Percentiles rank a stretch among this genome's conserved stretches.
Conservation (phyloP, 768 basidiomycete species). For the Tricholoma sp. region DNA sequence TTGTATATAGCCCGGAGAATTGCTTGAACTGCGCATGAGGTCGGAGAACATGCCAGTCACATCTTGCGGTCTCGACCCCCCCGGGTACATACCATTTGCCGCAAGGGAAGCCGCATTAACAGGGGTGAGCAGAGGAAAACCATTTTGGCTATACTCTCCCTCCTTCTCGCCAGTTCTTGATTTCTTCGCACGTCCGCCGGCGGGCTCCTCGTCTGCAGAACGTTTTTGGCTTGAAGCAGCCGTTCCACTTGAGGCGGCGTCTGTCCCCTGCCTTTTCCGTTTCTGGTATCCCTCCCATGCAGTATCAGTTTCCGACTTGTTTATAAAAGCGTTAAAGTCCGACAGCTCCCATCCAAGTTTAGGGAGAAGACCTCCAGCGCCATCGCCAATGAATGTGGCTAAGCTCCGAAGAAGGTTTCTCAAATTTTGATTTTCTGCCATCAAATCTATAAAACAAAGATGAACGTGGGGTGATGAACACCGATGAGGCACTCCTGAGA, state of each 20-base stretch:
- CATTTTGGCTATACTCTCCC: constrained; percentile 30
- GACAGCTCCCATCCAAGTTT: constrained; percentile 75
- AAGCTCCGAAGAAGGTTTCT: constrained; percentile 74
- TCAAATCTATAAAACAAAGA: constrained; percentile 51
- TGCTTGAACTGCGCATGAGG: constrained; percentile 46
- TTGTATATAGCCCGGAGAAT: constrained; percentile 62
- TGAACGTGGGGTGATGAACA: background rate
- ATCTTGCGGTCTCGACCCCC: constrained; percentile 39
- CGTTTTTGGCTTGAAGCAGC: constrained; percentile 40
- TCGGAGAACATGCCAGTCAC: constrained; percentile 52
- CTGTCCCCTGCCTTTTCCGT: constrained; percentile 45
- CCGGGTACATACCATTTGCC: constrained; percentile 42
- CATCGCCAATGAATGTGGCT: constrained; percentile 81
- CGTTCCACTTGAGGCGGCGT: constrained; percentile 15
- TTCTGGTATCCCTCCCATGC: constrained; percentile 85
- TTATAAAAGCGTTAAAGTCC: constrained; percentile 78
- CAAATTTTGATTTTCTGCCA: constrained; percentile 85
- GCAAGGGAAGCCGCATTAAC: constrained; percentile 35
- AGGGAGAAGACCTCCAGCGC: constrained; percentile 68
- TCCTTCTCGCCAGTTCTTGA: constrained; percentile 41
- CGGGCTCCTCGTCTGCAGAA: constrained; percentile 43
- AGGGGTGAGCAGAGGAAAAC: constrained; percentile 55
- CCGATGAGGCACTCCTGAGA: constrained; percentile 1
- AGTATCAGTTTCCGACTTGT: constrained; percentile 87
- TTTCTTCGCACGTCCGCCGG: constrained; percentile 45